Base-by-base conservation (phyloP, 768 basidiomycete species). In the Cyclocybe aegerita region DNA sequence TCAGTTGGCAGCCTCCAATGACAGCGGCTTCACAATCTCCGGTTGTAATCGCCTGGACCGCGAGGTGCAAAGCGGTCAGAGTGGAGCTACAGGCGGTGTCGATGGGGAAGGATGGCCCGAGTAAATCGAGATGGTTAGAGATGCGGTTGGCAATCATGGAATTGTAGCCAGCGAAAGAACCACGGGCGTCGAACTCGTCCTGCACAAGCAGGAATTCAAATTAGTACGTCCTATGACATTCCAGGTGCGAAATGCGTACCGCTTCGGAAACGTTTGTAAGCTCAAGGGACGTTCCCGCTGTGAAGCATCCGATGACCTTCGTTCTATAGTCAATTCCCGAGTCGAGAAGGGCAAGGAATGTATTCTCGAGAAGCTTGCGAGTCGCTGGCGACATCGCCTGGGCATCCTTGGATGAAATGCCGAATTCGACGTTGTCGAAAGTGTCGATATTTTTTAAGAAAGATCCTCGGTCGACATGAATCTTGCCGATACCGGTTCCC, bases 71-170 rank as follows among this genome's bases (percentile, higher is more conserved):
- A 2, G 75, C 76, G 4, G 67, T 71, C n/a, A 75, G 59, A 11
- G 67, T 70, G 14, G 77, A 79, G 33, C 75, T 79, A 54, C 80
- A 81, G 1, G 77, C 77, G 0, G 76, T 79, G 51, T 81, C 79
- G 0, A 73, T 56, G 4, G 78, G 74, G 32, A 80, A 51, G 4
- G 80, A 81, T 9, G 80, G 80, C 9, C 79, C 79, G 2, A 60
- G 40, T 9, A 72, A 52, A 50, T 74, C 70, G 7, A 76, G 58
- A 48, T 72, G 68, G 52, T 76, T 73, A 1, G 76, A 73, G 34
- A 76, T 60, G 32, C 64, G 60, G 59, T 76, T 76, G 14, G 76
- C 71, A 5, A 75, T 60, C 61, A 67, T 70, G 7, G 62, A 54
- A 9, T 72, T 67, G 32, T 57, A 53, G 6, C 60, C 65, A 7